Evolutionary conservation across 2,329 filamentous ascomycete species (phyloP).

Genomic region (Elsinoe fawcettii): DNA sequence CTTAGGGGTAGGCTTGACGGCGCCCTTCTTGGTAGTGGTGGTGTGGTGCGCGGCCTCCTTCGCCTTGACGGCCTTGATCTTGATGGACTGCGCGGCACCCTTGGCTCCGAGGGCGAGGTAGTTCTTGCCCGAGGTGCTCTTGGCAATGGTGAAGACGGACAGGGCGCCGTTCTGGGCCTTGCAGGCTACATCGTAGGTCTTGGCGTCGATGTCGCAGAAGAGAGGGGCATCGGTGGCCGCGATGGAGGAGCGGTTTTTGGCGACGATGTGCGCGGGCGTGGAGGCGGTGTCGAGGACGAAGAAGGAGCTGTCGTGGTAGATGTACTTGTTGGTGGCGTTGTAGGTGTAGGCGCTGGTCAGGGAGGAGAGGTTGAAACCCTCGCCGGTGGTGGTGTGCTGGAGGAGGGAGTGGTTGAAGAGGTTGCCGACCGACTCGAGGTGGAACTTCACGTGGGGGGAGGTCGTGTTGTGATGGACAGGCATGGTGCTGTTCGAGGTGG

Average conservation of each 20-base stretch:
- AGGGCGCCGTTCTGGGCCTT: not conserved
- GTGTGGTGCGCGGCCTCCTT: not conserved
- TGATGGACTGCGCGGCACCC: not conserved
- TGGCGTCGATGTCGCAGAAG: not conserved
- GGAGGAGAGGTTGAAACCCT: not conserved
- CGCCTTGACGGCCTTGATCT: slow-evolving; percentile 2
- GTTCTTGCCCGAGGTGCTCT: not conserved
- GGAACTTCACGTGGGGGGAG: not conserved
- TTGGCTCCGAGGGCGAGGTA: not conserved
- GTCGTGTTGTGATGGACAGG: not conserved
- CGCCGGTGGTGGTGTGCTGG: not conserved
- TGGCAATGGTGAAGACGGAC: not conserved
- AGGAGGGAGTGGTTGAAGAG: slow-evolving; percentile 7
- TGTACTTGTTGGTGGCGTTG: slow-evolving; percentile 27
- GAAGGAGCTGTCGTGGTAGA: not conserved
- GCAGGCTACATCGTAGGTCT: not conserved
- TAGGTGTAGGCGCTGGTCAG: slow-evolving; percentile 25
- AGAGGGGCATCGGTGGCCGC: not conserved
- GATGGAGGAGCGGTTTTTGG: not conserved
- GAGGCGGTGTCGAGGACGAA: not conserved
- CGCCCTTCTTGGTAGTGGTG: not conserved
- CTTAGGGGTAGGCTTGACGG: not conserved
- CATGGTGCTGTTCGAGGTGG: not conserved
- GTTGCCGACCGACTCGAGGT: not conserved
- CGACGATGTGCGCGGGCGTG: not conserved